phyloP scores from a whole-genome alignment of 257 asterid genomes.

The Cynanchum wilfordii region DNA sequence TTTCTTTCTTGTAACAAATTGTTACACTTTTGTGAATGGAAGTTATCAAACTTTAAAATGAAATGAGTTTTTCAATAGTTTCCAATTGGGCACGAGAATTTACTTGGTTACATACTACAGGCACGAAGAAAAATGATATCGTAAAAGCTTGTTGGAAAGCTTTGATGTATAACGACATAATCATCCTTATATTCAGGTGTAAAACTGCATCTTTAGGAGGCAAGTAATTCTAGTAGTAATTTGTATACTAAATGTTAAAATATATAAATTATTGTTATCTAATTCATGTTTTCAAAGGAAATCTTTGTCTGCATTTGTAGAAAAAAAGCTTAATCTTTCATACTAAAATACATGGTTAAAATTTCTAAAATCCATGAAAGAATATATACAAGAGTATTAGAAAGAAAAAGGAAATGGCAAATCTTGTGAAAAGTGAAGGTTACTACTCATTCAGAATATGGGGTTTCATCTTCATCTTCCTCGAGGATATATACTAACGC shows the following conservation, averaged over 20 bases:
- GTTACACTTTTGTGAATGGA: neutral
- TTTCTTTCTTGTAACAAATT: conserved; percentile 3
- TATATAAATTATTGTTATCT: neutral
- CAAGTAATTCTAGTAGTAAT: neutral
- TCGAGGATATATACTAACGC: conserved; percentile 89
- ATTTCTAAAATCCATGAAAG: neutral
- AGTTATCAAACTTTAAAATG: neutral
- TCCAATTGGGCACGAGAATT: too few species aligned
- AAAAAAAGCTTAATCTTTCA: neutral
- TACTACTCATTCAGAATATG: conserved; percentile 50
- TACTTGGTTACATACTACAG: too few species aligned
- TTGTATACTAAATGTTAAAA: neutral
- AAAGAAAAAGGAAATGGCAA: neutral
- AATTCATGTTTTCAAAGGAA: neutral
- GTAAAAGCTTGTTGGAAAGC: neutral
- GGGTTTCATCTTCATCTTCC: conserved; percentile 85
- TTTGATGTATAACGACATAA: too few species aligned
- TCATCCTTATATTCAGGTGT: neutral
- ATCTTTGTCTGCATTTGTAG: neutral
- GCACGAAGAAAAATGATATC: too few species aligned
- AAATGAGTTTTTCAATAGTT: neutral
- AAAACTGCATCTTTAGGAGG: neutral
- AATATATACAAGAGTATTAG: neutral
- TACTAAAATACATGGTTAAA: neutral
- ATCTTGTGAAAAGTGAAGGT: neutral